Evolutionary conservation across 1,139 yeast species (phyloP), one percentile per base, ranked within the genome.

Genomic region (Pichia sp.): DNA sequence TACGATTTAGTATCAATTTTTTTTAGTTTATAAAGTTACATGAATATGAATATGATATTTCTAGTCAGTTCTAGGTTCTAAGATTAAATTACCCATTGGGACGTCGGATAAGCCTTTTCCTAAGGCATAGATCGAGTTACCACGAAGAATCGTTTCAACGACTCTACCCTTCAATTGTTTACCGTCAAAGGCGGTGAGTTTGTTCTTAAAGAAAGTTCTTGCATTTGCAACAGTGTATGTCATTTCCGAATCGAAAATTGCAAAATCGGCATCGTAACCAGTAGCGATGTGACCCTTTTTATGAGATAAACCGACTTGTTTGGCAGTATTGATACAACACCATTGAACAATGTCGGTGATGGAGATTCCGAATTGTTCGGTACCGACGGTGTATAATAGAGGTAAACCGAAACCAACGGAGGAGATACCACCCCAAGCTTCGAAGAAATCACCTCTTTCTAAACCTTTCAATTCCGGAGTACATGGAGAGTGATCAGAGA

Each of bases 351-450:
- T 83, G 53, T 86, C 89, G 2, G 71, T 68, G 17, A 88, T 65
- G 0, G 79, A 60, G 17, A 84, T 71, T 18, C 79, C 81, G 41
- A 58, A 56, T 3, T 83, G 79, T 15, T 67, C 51, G 46, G 69
- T 67, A 9, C 91, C 90, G 58, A 85, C 90, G 1, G 96, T 86
- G 73, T 77, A 83, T 48, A 91, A 68, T 38, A 90, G 75, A 0
- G 96, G 86, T 46, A 91, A 74, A 0, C 97, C 97, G 44, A 90
- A 79, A 0, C 98, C 98, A 24, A 91, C 94, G 2, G 96, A 86
- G 2, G 96, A 77, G 44, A 91, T 89, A n/a, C 97, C 98, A 41
- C 97, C 98, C 98, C 97, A 91, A 2, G 97, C 96, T 40, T 81
- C 78, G 64, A 89, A 81, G 64, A 90, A 91, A 63, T 91, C 96